phyloP scores from a whole-genome alignment of 768 basidiomycete genomes.

The Termitomyces bulborhizus region DNA sequence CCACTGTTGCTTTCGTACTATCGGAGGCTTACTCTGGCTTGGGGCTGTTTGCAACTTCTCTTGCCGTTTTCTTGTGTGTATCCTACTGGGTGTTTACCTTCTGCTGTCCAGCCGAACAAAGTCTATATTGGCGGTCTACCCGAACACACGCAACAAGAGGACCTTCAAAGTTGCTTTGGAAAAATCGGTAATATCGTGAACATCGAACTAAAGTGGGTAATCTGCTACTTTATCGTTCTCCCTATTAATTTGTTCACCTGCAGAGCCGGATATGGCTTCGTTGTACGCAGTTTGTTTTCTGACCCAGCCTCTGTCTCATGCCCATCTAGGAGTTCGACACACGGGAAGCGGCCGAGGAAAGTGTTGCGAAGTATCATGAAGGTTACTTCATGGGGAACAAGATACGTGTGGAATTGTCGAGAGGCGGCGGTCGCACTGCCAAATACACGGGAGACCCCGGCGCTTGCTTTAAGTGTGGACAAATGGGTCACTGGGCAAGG shows the following conservation, averaged over 20 bases:
- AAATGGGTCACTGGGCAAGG: slow-evolving; percentile 89
- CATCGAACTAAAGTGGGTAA: slow-evolving; percentile 77
- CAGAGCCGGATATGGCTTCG: slow-evolving; percentile 86
- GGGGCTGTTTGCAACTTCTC: slow-evolving; percentile 42
- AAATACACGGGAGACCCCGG: slow-evolving; percentile 84
- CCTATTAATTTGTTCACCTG: slow-evolving; percentile 11
- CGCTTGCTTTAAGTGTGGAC: slow-evolving; percentile 84
- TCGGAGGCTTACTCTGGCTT: slow-evolving; percentile 34
- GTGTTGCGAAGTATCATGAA: slow-evolving; percentile 84
- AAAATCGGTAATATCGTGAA: slow-evolving; percentile 72
- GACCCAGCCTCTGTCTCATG: slow-evolving; percentile 3
- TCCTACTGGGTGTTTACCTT: slow-evolving; percentile 64
- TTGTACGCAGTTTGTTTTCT: slow-evolving; percentile 45
- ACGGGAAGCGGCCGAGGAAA: slow-evolving; percentile 77
- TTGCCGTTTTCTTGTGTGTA: slow-evolving; percentile 39
- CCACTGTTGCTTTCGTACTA: slow-evolving; percentile 31
- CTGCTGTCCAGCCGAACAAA: slow-evolving; percentile 83
- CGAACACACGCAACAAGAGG: slow-evolving; percentile 80
- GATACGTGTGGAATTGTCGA: slow-evolving; percentile 83
- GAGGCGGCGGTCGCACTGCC: slow-evolving; percentile 74
- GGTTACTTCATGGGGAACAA: slow-evolving; percentile 91
- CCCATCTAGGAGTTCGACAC: slow-evolving; percentile 70
- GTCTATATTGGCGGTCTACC: slow-evolving; percentile 89
- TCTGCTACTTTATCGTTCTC: slow-evolving; percentile 11
- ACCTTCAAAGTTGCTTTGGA: slow-evolving; percentile 80